Base-by-base conservation (phyloP, 371 early-diverging fungal species). In the Haplosporangium sp. region DNA sequence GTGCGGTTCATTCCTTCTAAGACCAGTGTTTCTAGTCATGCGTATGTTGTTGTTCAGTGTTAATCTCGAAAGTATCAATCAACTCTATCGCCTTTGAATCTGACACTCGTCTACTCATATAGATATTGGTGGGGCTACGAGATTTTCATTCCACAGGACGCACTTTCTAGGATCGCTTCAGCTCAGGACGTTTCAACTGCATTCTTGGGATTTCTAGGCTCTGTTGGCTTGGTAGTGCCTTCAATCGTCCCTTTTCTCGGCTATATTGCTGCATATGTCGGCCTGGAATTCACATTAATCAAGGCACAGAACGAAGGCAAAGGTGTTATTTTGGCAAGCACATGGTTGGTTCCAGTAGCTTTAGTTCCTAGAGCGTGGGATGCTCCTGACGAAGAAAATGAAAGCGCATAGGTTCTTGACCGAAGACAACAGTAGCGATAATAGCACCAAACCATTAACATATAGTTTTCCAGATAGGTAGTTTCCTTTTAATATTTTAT, bases 81-180 rank as follows among this genome's bases (percentile, higher is more conserved):
- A 27, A 27, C 27, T 45, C 45, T 45, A 10, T 13, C 9, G 44
- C 44, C 8, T 27, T 44, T 9, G 4, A 44, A 10, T 57, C 34
- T 57, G n/a, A 27, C 34, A 27, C 35, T 57, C 35, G 7, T 57
- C 35, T 57, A 27, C n/a, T 53, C 39, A 17, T 52, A 6, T 63
- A 69, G 70, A 7, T 74, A 74, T 38, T 79, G 81, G 81, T 79
- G 81, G 81, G 81, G 81, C 2, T 79, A 79, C 55, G 81, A 79
- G 52, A 65, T 79, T 56, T 79, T 74, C 35, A 79, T 79, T 8
- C 81, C 81, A 42, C 70, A 79, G 56, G 68, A 60, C 9, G 81
- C 81, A 6, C 71, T 79, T 8, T 70, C 81, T 0, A 63, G 81
- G 58, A 79, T 79, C 20, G 67, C 71, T 3, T 74, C 81, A 17